A percentile compares a stretch with the other conserved stretches of the same genome.
Conservation (phyloP, 371 early-diverging fungal species). For the Mortierella sp. region DNA sequence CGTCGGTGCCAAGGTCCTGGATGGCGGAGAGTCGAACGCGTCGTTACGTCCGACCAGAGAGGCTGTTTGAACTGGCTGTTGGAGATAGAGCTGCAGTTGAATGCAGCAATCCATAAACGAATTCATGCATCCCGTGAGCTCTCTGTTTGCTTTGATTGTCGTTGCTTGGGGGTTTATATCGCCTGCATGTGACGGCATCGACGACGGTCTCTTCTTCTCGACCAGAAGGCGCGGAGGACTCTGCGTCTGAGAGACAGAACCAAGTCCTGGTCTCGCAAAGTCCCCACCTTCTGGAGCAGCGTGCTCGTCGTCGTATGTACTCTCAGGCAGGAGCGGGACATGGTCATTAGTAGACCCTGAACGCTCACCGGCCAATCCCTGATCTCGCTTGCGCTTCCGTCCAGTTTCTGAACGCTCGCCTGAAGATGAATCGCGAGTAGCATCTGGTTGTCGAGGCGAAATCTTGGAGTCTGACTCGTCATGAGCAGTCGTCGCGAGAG, state of each 20-base stretch:
- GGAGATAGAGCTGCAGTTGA: background rate
- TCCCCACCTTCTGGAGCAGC: background rate
- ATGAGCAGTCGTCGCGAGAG: background rate
- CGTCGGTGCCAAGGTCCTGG: background rate
- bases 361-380: background rate
- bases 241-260: background rate
- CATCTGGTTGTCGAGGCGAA: background rate
- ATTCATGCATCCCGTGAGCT: background rate
- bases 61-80: background rate
- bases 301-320: background rate
- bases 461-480: background rate
- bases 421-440: background rate
- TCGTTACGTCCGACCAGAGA: background rate
- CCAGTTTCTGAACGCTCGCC: background rate
- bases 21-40: background rate
- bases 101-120: background rate
- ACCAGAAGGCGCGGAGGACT: background rate
- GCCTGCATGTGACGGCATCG: background rate
- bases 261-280: background rate
- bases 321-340: background rate
- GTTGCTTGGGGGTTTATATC: background rate
- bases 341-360: background rate
- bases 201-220: background rate
- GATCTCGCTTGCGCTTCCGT: background rate
- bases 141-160: background rate